Base-by-base conservation (phyloP, 192 early-diverging fungal genomes). In the Powellomyces hirtus region DNA sequence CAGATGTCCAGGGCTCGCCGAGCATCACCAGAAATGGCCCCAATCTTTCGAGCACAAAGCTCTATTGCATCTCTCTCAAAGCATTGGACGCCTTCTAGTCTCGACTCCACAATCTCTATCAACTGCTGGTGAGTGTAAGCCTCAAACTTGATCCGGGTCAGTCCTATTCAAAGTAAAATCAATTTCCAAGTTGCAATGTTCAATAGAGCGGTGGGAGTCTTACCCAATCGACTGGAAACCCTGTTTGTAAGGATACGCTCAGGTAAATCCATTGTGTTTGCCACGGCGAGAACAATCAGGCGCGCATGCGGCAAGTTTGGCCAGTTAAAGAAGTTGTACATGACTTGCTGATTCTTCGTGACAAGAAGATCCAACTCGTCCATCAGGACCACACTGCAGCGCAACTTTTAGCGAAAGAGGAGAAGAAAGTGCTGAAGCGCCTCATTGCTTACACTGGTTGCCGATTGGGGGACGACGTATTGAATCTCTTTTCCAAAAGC, bases 251-350 rank as follows among this genome's bases (percentile, higher is more conserved):
- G 80, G 80, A 96, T 85, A 52, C 95, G 85, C 67, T 98, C 96
- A 0, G 96, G 96, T 20, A 99, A 75, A 68, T 98, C 95, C 94
- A 99, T 99, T 0, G 95, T 97, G 74, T 99, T 99, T 36, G 97
- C 96, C 57, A 99, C 89, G 0, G 96, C 96, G 44, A 99, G 79
- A 1, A 99, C 91, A 65, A 97, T 90, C 14, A 99, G 75, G 62
- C 88, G 81, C 14, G 94, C 92, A 65, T 90, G 78, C 8, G 85
- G 77, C 26, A 91, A 83, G 45, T 88, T 91, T 18, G 97, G 94
- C 96, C 96, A 99, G 50, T 98, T 93, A 64, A 99, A 97, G 66
- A 99, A 94, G 73, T 98, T 99, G 78, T 97, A 98, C 82, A 99
- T 91, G 45, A 99, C 90, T 1, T 84, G 83, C 66, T 97, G 95